phyloP scores from a whole-genome alignment of 495 filamentous ascomycete genomes.

The Margaritispora aquatica region DNA sequence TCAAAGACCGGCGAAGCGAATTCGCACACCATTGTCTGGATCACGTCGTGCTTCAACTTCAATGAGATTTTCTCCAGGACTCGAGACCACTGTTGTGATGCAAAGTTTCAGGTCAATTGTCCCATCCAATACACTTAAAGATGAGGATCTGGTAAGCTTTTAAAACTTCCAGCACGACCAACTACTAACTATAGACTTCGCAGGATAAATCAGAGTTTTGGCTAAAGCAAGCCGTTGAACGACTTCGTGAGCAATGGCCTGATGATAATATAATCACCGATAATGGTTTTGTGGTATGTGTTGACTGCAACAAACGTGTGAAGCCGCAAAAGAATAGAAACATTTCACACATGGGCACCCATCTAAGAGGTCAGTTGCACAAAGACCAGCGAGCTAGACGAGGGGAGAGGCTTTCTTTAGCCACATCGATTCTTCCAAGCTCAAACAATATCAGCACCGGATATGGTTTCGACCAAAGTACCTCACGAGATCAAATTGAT shows the following conservation, averaged over 20 bases:
- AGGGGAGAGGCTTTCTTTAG: neutral
- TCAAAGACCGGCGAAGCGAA: neutral
- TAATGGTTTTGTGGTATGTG: constrained; percentile 1
- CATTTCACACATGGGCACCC: neutral
- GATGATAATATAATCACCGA: constrained; percentile 1
- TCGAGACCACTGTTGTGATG: neutral
- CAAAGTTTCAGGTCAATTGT: too few species aligned
- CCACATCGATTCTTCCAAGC: neutral
- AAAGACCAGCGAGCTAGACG: neutral
- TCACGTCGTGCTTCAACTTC: constrained; percentile 4
- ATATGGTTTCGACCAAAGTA: neutral
- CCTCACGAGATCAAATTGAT: neutral
- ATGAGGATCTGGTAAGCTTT: constrained; percentile 3
- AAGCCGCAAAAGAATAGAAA: neutral
- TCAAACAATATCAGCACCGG: neutral
- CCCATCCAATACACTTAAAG: neutral
- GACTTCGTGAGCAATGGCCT: constrained; percentile 1
- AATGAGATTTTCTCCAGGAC: neutral
- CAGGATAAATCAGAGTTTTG: constrained; percentile 4
- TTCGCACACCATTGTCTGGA: constrained; percentile 1
- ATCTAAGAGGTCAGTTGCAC: constrained; percentile 4
- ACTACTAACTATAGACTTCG: neutral
- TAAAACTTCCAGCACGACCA: too few species aligned
- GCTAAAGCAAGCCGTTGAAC: neutral
- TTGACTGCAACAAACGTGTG: neutral